These are phyloP conservation scores for Plasmodium berghei DNA, from an alignment of 169 alveolate species.

Conservation along the genomic window DNA sequence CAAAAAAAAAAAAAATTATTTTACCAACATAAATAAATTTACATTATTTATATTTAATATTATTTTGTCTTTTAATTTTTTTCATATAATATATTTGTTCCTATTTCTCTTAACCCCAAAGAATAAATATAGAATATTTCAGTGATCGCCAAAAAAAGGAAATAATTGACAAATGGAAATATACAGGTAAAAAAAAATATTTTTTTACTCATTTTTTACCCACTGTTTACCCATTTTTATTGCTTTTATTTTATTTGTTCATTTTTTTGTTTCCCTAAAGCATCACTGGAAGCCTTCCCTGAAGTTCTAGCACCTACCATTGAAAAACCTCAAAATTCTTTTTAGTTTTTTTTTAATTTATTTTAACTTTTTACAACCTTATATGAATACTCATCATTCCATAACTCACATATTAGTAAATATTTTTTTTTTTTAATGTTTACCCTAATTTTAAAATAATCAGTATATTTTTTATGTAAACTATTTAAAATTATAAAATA, in stretches of 20 bases:
- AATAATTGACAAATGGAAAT: slow-evolving; percentile 53
- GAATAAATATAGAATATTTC: slow-evolving; percentile 71
- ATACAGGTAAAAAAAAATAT: slow-evolving; percentile 23
- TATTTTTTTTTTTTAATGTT: no score
- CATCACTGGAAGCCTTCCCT: slow-evolving; percentile 51
- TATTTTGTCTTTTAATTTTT: not conserved
- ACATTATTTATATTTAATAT: not conserved
- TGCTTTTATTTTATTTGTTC: not conserved
- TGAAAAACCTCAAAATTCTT: slow-evolving; percentile 31
- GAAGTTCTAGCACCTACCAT: slow-evolving; percentile 59
- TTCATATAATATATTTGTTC: not conserved
- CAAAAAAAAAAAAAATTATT: slow-evolving; percentile 2
- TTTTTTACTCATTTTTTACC: no score
- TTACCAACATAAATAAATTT: not conserved
- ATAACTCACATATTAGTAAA: no score
- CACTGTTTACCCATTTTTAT: not conserved
- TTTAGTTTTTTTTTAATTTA: not conserved
- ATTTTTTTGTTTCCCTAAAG: not conserved
- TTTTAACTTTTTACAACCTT: no score
- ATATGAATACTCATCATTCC: no score
- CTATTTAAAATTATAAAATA: no score
- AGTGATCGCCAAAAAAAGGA: slow-evolving; percentile 57
- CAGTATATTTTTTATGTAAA: no score
- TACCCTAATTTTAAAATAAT: no score
- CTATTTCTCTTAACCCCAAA: not conserved